Evolutionary conservation across 2,329 filamentous ascomycete species (phyloP).

Genomic region (Talaromyces sp.): DNA sequence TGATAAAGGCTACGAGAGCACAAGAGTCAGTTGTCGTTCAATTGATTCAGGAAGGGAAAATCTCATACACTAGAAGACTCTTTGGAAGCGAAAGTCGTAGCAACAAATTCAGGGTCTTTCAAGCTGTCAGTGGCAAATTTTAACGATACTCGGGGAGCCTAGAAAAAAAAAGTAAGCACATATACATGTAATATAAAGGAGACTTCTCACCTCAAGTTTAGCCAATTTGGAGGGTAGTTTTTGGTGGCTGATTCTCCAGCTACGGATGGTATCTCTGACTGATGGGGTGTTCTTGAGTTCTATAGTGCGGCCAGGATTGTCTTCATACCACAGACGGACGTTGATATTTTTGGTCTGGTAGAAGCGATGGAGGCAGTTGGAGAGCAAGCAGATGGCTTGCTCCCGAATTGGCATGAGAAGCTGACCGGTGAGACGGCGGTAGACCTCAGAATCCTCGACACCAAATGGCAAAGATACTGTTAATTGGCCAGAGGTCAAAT

Average conservation of each 20-base stretch:
- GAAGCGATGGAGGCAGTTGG: slow-evolving; percentile 75
- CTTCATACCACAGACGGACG: slow-evolving; percentile 80
- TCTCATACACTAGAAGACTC: slow-evolving; percentile 33
- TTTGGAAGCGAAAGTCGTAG: slow-evolving; percentile 61
- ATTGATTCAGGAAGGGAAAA: neutral
- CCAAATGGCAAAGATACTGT: slow-evolving; percentile 80
- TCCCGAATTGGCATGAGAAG: slow-evolving; percentile 72
- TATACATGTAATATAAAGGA: neutral
- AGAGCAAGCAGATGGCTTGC: slow-evolving; percentile 71
- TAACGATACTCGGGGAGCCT: slow-evolving; percentile 27
- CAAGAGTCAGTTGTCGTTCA: neutral
- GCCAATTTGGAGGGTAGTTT: slow-evolving; percentile 41
- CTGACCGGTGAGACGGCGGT: slow-evolving; percentile 70
- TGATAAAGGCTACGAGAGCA: slow-evolving; percentile 41
- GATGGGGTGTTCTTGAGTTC: slow-evolving; percentile 56
- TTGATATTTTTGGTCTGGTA: slow-evolving; percentile 75
- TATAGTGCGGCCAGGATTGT: slow-evolving; percentile 60
- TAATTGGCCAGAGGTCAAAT: slow-evolving; percentile 75
- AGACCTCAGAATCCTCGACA: slow-evolving; percentile 72
- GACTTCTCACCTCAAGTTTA: slow-evolving; percentile 25
- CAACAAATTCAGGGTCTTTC: slow-evolving; percentile 64
- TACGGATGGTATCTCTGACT: slow-evolving; percentile 50
- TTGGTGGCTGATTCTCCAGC: slow-evolving; percentile 69
- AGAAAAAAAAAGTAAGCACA: neutral
- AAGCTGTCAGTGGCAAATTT: slow-evolving; percentile 57